Conservation (phyloP, 208 protist genomes). For the Trichomonas tenax region DNA sequence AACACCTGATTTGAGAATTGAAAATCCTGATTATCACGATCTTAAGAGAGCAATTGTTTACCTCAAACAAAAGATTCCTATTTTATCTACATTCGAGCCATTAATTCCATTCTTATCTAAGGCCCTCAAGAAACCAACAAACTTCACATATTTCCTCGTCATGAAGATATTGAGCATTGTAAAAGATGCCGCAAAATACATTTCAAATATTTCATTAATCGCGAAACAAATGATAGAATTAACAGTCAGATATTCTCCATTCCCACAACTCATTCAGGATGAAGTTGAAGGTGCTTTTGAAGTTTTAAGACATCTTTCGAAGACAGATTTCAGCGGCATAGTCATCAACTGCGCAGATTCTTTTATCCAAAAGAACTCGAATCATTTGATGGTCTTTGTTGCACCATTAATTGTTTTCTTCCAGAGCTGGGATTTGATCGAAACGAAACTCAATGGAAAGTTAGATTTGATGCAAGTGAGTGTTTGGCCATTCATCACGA, state of each 20-base stretch:
- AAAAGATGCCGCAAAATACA: not conserved
- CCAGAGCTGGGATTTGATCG: not conserved
- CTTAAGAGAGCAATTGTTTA: not conserved
- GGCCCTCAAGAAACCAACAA: not conserved
- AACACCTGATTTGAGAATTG: not conserved
- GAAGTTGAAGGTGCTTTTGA: not conserved
- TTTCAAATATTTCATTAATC: not conserved
- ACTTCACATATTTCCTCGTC: not conserved
- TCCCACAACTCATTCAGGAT: not conserved
- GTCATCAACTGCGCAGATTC: not conserved
- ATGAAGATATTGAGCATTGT: not conserved
- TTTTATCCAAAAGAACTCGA: not conserved
- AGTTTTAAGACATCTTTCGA: not conserved
- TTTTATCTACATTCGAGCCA: not conserved
- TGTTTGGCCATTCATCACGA: not conserved
- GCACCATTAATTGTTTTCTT: not conserved
- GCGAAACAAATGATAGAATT: not conserved
- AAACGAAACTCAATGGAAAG: not conserved
- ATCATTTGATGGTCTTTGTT: not conserved
- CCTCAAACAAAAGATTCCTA: not conserved
- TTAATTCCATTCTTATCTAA: not conserved
- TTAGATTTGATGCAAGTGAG: not conserved
- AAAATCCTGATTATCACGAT: not conserved
- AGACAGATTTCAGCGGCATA: not conserved
- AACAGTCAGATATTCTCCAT: not conserved